Evolutionary conservation across 1,284 basidiomycete genomes (phyloP), one percentile per base, ranked within the genome.

Genomic region (Golubevia sp.): DNA sequence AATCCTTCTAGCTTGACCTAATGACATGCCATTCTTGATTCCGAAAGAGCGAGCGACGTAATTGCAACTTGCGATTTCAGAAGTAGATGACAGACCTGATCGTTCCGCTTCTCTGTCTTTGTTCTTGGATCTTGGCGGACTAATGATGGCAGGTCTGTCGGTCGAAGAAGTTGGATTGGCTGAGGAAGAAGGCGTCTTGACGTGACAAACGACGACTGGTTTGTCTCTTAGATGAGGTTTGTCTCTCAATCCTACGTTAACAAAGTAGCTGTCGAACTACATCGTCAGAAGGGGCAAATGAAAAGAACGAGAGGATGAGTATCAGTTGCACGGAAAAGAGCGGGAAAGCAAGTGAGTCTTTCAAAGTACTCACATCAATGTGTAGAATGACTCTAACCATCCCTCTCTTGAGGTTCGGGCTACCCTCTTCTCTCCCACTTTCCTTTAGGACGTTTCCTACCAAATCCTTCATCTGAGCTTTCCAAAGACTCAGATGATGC

Each of bases 211-310:
- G 0, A 95, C 94, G 1, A 91, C 90, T 0, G 96, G 92, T 79
- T 92, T 71, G 52, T 68, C 68, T 18, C 56, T 52, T 25, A 81
- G 64, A 25, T 76, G 72, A 1, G 76, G 77, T 0, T 73, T 66
- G 25, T 68, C 66, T 20, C 71, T 74, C 34, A 82, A 63, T 11
- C 75, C 76, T 15, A 81, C 79, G 2, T 63, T 73, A 25, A 97
- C 94, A 78, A 99, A 99, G 87, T 98, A 99, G 76, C 91, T 93
- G 81, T 99, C 96, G 76, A 99, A 98, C 67, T 61, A n/a, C n/a
- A n/a, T n/a, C n/a, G n/a, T n/a, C n/a, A n/a, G n/a, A n/a, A n/a
- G n/a, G n/a, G n/a, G 48, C 20, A 23, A 49, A 49, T 23, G 48
- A 49, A 49, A 23, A 49, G 20, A 49, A 49, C 20, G 48, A 49